Percentiles rank a stretch among this genome's conserved stretches.
Conservation (phyloP, 495 filamentous ascomycete genomes). For the Cercophora scortea region DNA sequence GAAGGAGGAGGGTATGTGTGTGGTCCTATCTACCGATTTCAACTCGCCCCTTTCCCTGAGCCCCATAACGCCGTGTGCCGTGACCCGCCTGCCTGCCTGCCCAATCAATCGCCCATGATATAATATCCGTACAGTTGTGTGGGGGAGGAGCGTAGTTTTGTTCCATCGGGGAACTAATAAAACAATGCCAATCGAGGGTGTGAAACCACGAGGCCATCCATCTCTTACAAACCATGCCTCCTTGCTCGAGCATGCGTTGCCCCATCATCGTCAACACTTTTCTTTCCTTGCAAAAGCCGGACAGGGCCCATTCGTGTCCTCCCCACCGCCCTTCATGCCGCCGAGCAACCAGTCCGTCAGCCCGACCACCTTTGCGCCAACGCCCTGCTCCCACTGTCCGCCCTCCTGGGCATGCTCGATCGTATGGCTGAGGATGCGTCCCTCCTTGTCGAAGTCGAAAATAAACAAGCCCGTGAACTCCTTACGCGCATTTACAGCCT, state of each 20-base stretch:
- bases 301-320: constrained; percentile 14
- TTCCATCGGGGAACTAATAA: too few relatives aligned
- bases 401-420: constrained; percentile 87
- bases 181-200: too few relatives aligned
- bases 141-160: too few relatives aligned
- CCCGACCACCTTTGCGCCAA: constrained; percentile 65
- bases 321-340: constrained; percentile 37
- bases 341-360: constrained; percentile 87
- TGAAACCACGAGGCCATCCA: too few relatives aligned
- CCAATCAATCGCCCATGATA: too few relatives aligned
- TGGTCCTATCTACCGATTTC: too few relatives aligned
- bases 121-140: too few relatives aligned
- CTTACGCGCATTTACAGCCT: constrained; percentile 14
- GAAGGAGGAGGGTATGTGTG: neutral
- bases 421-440: constrained; percentile 73
- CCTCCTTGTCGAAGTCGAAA: constrained; percentile 91
- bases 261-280: constrained; percentile 4
- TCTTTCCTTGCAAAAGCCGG: constrained; percentile 23
- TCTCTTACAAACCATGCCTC: too few relatives aligned
- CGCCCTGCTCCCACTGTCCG: constrained; percentile 54
- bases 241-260: neutral
- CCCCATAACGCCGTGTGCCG: too few relatives aligned
- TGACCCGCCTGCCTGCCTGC: too few relatives aligned
- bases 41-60: too few relatives aligned
- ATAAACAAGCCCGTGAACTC: constrained; percentile 82